Percentiles rank a stretch among this genome's conserved stretches.
phyloP scores from a whole-genome alignment of 2,329 filamentous ascomycete genomes.

The Fusarium hainanense region DNA sequence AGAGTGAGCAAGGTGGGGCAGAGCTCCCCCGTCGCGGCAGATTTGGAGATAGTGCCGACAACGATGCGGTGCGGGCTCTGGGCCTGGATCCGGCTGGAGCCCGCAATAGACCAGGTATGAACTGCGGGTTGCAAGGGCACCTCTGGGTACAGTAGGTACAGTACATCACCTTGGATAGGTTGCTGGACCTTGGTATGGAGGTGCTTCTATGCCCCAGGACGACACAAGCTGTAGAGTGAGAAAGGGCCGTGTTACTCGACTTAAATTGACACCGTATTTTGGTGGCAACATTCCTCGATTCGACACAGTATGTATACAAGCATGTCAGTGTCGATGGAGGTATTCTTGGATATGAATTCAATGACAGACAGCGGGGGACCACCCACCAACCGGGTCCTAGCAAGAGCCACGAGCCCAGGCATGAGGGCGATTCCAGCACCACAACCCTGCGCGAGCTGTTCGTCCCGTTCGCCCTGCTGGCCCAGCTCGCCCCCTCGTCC shows the following conservation, averaged over 20 bases:
- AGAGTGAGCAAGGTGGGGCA: conserved; percentile 45
- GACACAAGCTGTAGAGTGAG: conserved; percentile 16
- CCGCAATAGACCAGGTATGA: conserved; percentile 38
- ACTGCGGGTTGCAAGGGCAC: conserved; percentile 33
- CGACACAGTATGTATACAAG: conserved; percentile 31
- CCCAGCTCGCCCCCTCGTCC: conserved; percentile 40
- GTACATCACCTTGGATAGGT: conserved; percentile 25
- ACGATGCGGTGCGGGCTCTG: conserved; percentile 41
- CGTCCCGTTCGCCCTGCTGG: conserved; percentile 42
- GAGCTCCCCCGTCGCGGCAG: conserved; percentile 44
- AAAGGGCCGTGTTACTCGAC: conserved; percentile 29
- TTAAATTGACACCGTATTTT: conserved; percentile 29
- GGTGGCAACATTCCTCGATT: background rate
- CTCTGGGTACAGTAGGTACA: conserved; percentile 25
- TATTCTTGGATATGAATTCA: conserved; percentile 32
- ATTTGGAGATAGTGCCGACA: conserved; percentile 48
- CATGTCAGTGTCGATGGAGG: conserved; percentile 29
- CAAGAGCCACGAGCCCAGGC: conserved; percentile 42
- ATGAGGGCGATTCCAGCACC: conserved; percentile 39
- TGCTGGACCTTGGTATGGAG: conserved; percentile 25
- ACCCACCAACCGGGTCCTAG: conserved; percentile 44
- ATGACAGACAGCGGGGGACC: conserved; percentile 45
- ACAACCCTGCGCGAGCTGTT: conserved; percentile 41
- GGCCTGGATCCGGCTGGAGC: conserved; percentile 40
- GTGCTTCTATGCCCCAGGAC: conserved; percentile 9